A percentile compares a stretch with the other conserved stretches of the same genome.
These are phyloP conservation scores for Monilinia polystroma DNA, from an alignment of 2,329 filamentous ascomycete genomes.

Conservation along the genomic window DNA sequence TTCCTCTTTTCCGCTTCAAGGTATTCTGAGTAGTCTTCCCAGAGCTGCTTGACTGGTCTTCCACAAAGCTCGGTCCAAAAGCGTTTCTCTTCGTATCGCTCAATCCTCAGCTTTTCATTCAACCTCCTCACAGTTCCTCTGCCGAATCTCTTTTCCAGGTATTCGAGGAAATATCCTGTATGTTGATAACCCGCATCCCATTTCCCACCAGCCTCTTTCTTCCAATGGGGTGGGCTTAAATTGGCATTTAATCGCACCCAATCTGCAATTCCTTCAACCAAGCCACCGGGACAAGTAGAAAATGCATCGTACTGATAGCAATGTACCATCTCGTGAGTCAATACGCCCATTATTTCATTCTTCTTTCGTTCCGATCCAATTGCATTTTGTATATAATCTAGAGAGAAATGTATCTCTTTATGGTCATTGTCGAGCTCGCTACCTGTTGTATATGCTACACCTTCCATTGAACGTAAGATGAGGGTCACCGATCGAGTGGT, in stretches of 20 bases:
- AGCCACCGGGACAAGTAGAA: constrained; percentile 64
- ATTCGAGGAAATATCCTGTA: constrained; percentile 88
- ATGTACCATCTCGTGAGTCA: constrained; percentile 92
- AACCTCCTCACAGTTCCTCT: constrained; percentile 59
- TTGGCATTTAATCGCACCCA: constrained; percentile 79
- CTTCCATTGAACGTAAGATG: constrained; percentile 73
- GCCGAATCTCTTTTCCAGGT: constrained; percentile 69
- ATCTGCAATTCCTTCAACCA: constrained; percentile 91
- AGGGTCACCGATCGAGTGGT: constrained; percentile 84
- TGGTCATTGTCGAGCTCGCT: constrained; percentile 77
- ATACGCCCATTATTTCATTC: constrained; percentile 74
- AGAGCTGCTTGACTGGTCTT: constrained; percentile 64
- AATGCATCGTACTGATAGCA: constrained; percentile 80
- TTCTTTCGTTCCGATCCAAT: constrained; percentile 47
- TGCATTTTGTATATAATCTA: constrained; percentile 64
- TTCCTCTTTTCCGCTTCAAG: constrained; percentile 32
- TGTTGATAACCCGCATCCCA: constrained; percentile 91
- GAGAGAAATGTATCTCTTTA: constrained; percentile 89
- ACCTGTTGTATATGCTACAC: constrained; percentile 87
- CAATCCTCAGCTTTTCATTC: constrained; percentile 65
- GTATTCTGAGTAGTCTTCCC: constrained; percentile 65
- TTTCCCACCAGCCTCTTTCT: constrained; percentile 50
- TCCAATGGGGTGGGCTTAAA: constrained; percentile 83
- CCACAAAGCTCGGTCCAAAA: constrained; percentile 72
- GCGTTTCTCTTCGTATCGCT: constrained; percentile 60